These are phyloP conservation scores for Teratosphaeria pseudoeucalypti DNA, from an alignment of 2,329 filamentous ascomycete species.

Conservation along the genomic window DNA sequence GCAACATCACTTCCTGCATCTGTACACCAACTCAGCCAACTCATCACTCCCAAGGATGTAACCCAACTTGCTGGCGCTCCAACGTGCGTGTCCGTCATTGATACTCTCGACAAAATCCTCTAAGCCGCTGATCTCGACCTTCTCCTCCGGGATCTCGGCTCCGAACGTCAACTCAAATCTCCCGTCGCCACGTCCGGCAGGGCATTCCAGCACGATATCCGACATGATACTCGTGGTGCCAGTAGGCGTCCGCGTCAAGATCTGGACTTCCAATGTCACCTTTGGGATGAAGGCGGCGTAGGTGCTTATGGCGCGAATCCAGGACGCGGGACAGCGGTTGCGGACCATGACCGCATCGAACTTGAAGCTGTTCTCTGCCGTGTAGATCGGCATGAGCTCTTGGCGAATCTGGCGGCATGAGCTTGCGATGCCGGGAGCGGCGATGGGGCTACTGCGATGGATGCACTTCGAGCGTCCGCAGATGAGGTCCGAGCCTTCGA, in stretches of 20 bases:
- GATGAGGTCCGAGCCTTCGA: conserved; percentile 7
- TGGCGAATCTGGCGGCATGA: conserved; percentile 16
- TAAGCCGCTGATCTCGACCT: conserved; percentile 1
- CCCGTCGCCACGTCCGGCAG: conserved; percentile 3
- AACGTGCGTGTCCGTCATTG: not conserved
- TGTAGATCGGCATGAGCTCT: conserved; percentile 16
- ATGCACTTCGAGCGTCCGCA: conserved; percentile 12
- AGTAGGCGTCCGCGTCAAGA: not conserved
- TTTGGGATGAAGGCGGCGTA: conserved; percentile 10
- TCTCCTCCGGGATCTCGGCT: not conserved
- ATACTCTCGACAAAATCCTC: not conserved
- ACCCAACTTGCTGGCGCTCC: conserved; percentile 3
- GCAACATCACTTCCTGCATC: conserved; percentile 5
- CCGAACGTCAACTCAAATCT: conserved; percentile 2
- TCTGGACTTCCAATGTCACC: conserved; percentile 6
- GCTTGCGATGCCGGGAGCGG: conserved; percentile 13
- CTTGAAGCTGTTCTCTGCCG: conserved; percentile 12
- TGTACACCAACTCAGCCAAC: conserved; percentile 8
- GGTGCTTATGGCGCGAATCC: conserved; percentile 8
- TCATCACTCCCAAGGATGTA: conserved; percentile 4
- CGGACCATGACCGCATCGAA: conserved; percentile 16
- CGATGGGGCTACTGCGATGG: conserved; percentile 8
- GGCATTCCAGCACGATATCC: conserved; percentile 2
- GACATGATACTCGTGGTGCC: not conserved
- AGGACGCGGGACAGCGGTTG: conserved; percentile 13